Conservation (phyloP, 2,329 filamentous ascomycete genomes). For the Fusarium sp. region DNA sequence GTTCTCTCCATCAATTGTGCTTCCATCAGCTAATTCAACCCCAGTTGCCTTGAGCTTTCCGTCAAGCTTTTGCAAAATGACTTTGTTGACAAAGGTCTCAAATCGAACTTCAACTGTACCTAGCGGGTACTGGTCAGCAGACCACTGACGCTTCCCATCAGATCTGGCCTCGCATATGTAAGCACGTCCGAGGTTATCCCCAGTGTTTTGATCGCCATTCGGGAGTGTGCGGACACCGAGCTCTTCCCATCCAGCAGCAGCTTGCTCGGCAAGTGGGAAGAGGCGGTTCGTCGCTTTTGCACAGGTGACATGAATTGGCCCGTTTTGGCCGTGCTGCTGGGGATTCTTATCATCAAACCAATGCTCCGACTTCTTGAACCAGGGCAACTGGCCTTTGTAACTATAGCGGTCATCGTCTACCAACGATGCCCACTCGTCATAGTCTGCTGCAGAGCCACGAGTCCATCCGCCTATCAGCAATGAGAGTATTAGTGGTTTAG, state of each 20-base stretch:
- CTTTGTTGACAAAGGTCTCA: slow-evolving; percentile 42
- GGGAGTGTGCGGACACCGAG: slow-evolving; percentile 52
- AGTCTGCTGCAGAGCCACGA: slow-evolving; percentile 60
- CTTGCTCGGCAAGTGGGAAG: slow-evolving; percentile 55
- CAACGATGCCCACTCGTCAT: slow-evolving; percentile 58
- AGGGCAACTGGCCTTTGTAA: slow-evolving; percentile 61
- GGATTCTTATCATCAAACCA: slow-evolving; percentile 49
- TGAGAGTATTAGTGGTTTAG: not conserved
- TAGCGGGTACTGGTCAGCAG: slow-evolving; percentile 45
- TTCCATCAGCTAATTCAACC: slow-evolving; percentile 50
- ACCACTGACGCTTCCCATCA: slow-evolving; percentile 45
- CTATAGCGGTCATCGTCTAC: slow-evolving; percentile 59
- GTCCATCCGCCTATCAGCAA: slow-evolving; percentile 54
- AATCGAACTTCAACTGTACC: slow-evolving; percentile 47
- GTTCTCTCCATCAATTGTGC: slow-evolving; percentile 47
- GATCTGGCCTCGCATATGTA: slow-evolving; percentile 49
- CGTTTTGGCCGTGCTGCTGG: slow-evolving; percentile 56
- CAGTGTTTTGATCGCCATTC: slow-evolving; percentile 48
- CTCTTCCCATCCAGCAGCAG: slow-evolving; percentile 57
- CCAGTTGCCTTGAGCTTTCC: slow-evolving; percentile 42
- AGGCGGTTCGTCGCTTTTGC: slow-evolving; percentile 51
- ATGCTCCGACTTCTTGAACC: slow-evolving; percentile 58
- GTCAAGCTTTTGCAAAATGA: slow-evolving; percentile 26
- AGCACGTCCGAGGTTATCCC: slow-evolving; percentile 53
- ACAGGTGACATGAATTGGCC: slow-evolving; percentile 53